phyloP scores from a whole-genome alignment of 2,329 filamentous ascomycete species.

The Mariannaea elegans region DNA sequence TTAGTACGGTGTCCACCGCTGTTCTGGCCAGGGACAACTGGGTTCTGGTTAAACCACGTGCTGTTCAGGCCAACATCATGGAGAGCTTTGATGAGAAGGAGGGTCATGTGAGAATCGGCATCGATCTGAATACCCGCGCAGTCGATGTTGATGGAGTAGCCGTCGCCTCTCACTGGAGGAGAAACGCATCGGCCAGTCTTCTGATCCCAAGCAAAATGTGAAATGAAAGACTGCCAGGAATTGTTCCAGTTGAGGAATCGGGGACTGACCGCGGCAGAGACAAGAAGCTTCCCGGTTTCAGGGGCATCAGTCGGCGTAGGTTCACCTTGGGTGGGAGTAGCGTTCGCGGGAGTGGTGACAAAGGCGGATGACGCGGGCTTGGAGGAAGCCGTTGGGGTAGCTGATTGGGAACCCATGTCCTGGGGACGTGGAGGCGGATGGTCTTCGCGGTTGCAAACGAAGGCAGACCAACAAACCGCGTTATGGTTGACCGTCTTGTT shows the following conservation, averaged over 20 bases:
- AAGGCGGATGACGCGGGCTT: constrained; percentile 46
- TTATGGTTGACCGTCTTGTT: constrained; percentile 50
- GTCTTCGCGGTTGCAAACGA: constrained; percentile 51
- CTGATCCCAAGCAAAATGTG: constrained; percentile 52
- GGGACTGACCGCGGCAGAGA: constrained; percentile 47
- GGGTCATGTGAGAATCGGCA: constrained; percentile 51
- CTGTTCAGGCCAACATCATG: constrained; percentile 49
- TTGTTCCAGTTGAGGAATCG: constrained; percentile 52
- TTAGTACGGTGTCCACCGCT: constrained; percentile 38
- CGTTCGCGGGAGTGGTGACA: constrained; percentile 41
- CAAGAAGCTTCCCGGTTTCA: constrained; percentile 41
- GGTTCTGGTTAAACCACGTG: constrained; percentile 52
- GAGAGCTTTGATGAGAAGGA: constrained; percentile 50
- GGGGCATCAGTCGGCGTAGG: constrained; percentile 44
- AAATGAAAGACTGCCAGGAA: constrained; percentile 50
- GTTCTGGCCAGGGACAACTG: constrained; percentile 45
- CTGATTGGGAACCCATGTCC: constrained; percentile 48
- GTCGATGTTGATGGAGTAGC: constrained; percentile 49
- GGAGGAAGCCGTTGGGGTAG: constrained; percentile 44
- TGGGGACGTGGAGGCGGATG: constrained; percentile 45
- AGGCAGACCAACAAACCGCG: constrained; percentile 51
- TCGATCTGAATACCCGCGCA: constrained; percentile 50
- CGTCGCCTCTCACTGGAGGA: constrained; percentile 45
- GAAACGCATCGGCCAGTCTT: constrained; percentile 46
- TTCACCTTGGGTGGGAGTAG: constrained; percentile 34